Percentiles rank a stretch among this genome's conserved stretches.
Conservation (phyloP, 139 green algal species). For the Asterochloris erici region DNA sequence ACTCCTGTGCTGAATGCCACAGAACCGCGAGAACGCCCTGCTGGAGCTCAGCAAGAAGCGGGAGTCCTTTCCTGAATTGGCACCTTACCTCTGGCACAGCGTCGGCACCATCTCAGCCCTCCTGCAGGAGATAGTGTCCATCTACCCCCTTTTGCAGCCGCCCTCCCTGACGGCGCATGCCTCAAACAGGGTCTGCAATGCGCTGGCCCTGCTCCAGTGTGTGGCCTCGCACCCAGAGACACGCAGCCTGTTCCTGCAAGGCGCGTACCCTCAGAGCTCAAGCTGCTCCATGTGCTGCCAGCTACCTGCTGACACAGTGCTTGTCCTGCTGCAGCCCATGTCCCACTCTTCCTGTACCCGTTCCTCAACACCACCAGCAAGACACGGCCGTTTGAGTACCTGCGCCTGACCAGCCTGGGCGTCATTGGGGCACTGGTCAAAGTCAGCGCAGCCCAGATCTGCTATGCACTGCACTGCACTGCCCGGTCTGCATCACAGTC, state of each 20-base stretch:
- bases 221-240: conserved; percentile 96
- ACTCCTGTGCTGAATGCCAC: background rate
- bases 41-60: conserved; percentile 97
- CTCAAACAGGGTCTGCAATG: conserved; percentile 98
- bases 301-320: background rate
- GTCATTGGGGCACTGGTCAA: conserved; percentile 99
- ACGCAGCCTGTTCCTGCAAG: conserved; percentile 88
- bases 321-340: conserved; percentile 72
- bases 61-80: conserved; percentile 94
- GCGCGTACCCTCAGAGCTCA: conserved; percentile 27
- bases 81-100: conserved; percentile 94
- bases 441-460: conserved; percentile 39
- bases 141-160: conserved; percentile 94
- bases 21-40: conserved; percentile 84
- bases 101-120: conserved; percentile 94
- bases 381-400: conserved; percentile 98
- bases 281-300: background rate
- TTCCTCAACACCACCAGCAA: conserved; percentile 98
- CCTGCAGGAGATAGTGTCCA: conserved; percentile 95
- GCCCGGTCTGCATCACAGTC: background rate
- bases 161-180: conserved; percentile 91
- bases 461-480: background rate
- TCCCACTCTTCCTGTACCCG: conserved; percentile 98
- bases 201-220: conserved; percentile 95
- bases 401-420: conserved; percentile 92